These are phyloP conservation scores for Chamaenerion angustifolium DNA, from an alignment of 345 rosid genomes.

Conservation along the genomic window DNA sequence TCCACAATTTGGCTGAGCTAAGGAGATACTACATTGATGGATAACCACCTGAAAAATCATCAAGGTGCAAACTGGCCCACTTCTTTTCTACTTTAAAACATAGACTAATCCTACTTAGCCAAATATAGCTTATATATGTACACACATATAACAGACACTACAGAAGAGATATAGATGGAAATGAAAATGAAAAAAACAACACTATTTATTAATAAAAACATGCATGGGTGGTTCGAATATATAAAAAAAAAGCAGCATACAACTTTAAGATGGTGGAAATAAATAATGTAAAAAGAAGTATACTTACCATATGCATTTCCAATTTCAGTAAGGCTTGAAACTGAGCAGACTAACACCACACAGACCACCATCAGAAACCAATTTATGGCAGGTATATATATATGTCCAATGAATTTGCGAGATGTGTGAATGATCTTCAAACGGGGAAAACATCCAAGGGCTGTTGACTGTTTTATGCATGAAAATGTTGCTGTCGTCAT, in stretches of 20 bases:
- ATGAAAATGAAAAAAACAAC: too few relatives aligned
- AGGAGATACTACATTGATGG: too few relatives aligned
- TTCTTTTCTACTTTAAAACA: too few relatives aligned
- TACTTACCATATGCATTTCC: constrained; percentile 96
- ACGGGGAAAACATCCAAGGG: constrained; percentile 96
- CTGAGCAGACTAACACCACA: constrained; percentile 63
- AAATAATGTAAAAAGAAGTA: constrained; percentile 4
- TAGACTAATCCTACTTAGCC: too few relatives aligned
- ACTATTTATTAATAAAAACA: not conserved
- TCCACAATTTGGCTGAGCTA: too few relatives aligned
- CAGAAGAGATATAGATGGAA: too few relatives aligned
- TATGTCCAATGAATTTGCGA: constrained; percentile 98
- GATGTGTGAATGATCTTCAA: constrained; percentile 96
- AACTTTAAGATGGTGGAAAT: not conserved
- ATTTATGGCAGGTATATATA: constrained; percentile 96
- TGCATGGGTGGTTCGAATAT: not conserved
- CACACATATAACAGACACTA: too few relatives aligned
- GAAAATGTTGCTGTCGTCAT: constrained; percentile 99
- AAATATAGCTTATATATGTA: too few relatives aligned
- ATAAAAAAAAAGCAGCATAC: too few relatives aligned
- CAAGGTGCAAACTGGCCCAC: too few relatives aligned
- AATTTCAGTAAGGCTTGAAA: constrained; percentile 72
- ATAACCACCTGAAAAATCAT: too few relatives aligned
- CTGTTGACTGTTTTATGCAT: constrained; percentile 92
- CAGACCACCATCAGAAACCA: constrained; percentile 93